Conservation (phyloP, 2,329 filamentous ascomycete genomes). For the Scytalidium sp. region DNA sequence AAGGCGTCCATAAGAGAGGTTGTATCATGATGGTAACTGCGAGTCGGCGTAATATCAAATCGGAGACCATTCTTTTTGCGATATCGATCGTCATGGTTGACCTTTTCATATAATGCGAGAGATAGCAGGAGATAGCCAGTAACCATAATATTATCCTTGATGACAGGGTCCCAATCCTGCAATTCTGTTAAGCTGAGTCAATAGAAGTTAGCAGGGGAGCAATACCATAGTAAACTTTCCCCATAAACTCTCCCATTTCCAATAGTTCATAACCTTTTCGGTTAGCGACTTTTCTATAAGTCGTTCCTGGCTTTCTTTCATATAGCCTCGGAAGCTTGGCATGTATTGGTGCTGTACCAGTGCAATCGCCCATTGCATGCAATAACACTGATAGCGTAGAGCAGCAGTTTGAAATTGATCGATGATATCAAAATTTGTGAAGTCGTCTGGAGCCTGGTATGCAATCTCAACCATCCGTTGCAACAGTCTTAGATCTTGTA, state of each 20-base stretch:
- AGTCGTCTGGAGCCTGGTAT: slow-evolving; percentile 13
- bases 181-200: too few species aligned
- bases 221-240: slow-evolving; percentile 6
- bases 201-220: slow-evolving; percentile 9
- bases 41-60: background rate
- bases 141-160: background rate
- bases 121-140: background rate
- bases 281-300: slow-evolving; percentile 18
- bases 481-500: slow-evolving; percentile 3
- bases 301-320: slow-evolving; percentile 15
- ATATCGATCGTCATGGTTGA: background rate
- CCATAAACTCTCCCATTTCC: slow-evolving; percentile 20
- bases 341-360: slow-evolving; percentile 15
- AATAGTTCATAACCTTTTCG: slow-evolving; percentile 16
- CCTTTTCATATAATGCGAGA: background rate
- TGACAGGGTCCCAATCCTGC: slow-evolving; percentile 9
- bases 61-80: background rate
- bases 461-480: slow-evolving; percentile 18
- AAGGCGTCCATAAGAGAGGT: background rate
- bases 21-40: background rate
- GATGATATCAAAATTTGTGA: slow-evolving; percentile 19
- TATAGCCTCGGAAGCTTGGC: slow-evolving; percentile 20
- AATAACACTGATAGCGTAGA: slow-evolving; percentile 23
- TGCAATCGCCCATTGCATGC: slow-evolving; percentile 14
- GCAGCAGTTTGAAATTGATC: slow-evolving; percentile 23